A percentile compares a stretch with the other conserved stretches of the same genome.
Evolutionary conservation across 305 asterid genomes (phyloP).

Genomic region (Fraxinus ornus): DNA sequence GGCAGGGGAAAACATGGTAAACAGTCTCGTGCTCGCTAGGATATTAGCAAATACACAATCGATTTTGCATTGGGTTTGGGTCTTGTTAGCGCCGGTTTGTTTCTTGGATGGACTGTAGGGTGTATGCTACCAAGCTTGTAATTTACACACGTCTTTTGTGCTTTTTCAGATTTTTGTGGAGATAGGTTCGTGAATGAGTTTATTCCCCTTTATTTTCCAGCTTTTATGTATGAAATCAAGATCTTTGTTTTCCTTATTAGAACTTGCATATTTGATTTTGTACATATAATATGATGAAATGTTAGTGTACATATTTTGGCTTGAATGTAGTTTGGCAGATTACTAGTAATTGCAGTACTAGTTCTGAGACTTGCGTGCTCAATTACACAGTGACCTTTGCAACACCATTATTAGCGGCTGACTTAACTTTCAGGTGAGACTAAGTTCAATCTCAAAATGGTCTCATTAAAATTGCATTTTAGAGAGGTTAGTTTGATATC

Average conservation of each 20-base stretch:
- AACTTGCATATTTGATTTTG: constrained; percentile 12
- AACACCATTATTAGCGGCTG: too few species aligned
- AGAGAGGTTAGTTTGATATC: too few species aligned
- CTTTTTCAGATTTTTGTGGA: constrained; percentile 28
- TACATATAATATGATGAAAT: constrained; percentile 8
- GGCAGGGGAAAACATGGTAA: constrained; percentile 36
- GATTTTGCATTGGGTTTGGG: constrained; percentile 75
- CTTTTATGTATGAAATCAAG: constrained; percentile 19
- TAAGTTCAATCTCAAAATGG: too few species aligned
- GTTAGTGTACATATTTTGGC: not conserved
- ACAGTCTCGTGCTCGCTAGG: constrained; percentile 25
- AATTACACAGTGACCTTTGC: too few species aligned
- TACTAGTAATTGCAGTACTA: not conserved
- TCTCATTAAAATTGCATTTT: too few species aligned
- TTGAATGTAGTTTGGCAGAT: not conserved
- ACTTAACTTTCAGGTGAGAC: too few species aligned
- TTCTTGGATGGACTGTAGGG: constrained; percentile 78
- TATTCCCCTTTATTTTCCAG: constrained; percentile 19
- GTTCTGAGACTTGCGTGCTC: too few species aligned
- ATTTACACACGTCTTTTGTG: constrained; percentile 1
- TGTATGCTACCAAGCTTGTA: constrained; percentile 62
- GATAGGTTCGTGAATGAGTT: constrained; percentile 20
- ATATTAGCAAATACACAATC: constrained; percentile 49
- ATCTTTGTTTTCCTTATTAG: not conserved
- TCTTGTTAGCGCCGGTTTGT: constrained; percentile 80